Evolutionary conservation across 768 basidiomycete genomes (phyloP).

Genomic region (Lactarius vividus): DNA sequence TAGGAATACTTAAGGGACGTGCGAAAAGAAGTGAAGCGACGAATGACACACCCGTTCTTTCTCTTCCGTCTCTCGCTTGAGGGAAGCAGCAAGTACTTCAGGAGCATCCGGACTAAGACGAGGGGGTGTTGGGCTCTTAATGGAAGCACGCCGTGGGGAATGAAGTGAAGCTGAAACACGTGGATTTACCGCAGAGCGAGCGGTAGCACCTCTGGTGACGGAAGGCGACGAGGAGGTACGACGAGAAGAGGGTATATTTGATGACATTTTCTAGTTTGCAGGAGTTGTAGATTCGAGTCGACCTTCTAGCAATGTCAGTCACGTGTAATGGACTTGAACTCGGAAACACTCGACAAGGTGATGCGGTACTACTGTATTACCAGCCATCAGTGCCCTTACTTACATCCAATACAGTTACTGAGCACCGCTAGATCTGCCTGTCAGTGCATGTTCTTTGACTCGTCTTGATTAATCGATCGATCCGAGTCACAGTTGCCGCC

Average conservation of each 20-base stretch:
- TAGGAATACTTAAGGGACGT: constrained; percentile 14
- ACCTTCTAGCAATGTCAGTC: background rate
- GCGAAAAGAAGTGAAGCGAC: constrained; percentile 13
- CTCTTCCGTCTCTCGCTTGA: constrained; percentile 75
- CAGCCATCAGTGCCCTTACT: background rate
- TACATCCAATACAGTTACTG: constrained; percentile 18
- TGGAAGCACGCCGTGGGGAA: constrained; percentile 48
- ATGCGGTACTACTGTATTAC: background rate
- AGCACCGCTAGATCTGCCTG: constrained; percentile 12
- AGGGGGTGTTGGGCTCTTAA: constrained; percentile 43
- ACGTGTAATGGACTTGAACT: constrained; percentile 12
- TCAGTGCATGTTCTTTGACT: constrained; percentile 6
- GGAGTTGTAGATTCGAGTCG: background rate
- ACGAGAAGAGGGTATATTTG: constrained; percentile 45
- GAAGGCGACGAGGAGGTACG: constrained; percentile 44
- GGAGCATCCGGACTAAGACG: constrained; percentile 46
- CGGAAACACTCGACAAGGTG: constrained; percentile 23
- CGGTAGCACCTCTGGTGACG: constrained; percentile 55
- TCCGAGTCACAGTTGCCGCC: constrained; percentile 11
- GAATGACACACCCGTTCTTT: constrained; percentile 66
- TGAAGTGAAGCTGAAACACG: constrained; percentile 54
- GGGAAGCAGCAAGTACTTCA: constrained; percentile 56
- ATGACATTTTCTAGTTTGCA: constrained; percentile 4
- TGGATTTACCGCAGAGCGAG: constrained; percentile 62
- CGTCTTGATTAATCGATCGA: background rate